Evolutionary conservation across 2,329 filamentous ascomycete genomes (phyloP).

Genomic region (Calonectria montana): DNA sequence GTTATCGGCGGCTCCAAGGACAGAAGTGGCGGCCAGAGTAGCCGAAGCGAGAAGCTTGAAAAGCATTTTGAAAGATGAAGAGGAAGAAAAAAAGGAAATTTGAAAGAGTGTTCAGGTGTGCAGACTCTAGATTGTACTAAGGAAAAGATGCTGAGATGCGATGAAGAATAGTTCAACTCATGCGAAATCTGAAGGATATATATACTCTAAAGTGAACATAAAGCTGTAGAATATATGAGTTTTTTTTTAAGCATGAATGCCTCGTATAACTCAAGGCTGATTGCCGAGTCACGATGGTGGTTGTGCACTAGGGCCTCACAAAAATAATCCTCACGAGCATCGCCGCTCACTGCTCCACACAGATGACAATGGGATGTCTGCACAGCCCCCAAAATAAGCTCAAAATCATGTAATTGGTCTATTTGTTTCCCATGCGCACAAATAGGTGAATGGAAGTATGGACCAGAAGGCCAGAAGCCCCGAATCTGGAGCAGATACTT

Average conservation of each 20-base stretch:
- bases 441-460: no score
- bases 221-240: no score
- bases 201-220: background rate
- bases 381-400: background rate
- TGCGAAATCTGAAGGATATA: background rate
- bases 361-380: no score
- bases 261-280: background rate
- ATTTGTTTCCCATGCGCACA: no score
- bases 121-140: background rate
- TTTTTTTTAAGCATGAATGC: background rate
- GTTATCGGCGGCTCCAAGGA: constrained; percentile 33
- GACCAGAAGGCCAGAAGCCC: background rate
- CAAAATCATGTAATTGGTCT: background rate
- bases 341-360: background rate
- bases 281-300: background rate
- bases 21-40: constrained; percentile 31
- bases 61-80: constrained; percentile 34
- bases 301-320: background rate
- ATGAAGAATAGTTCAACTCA: background rate
- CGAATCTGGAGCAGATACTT: background rate
- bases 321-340: background rate
- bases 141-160: background rate
- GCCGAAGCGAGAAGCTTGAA: constrained; percentile 32
- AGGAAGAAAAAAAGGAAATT: background rate
- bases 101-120: background rate